Conservation (phyloP, 2,329 filamentous ascomycete genomes). For the Dactylellina sp. region DNA sequence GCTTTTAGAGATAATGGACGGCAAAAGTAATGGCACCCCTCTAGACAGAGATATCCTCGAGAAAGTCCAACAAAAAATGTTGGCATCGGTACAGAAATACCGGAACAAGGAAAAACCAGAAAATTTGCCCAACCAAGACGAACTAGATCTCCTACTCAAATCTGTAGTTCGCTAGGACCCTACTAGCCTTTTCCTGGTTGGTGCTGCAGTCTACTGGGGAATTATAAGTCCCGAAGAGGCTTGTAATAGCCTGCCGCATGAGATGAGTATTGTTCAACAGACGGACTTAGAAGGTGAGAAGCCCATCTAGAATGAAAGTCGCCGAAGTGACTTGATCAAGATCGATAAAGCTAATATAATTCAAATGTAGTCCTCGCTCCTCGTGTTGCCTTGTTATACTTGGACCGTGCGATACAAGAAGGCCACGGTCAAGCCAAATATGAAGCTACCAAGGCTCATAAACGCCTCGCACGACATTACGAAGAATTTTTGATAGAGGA, state of each 20-base stretch:
- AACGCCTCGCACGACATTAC: not conserved
- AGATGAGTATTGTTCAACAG: not conserved
- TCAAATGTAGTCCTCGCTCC: not conserved
- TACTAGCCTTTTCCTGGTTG: not conserved
- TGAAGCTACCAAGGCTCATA: not conserved
- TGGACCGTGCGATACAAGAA: constrained; percentile 8
- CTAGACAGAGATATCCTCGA: not conserved
- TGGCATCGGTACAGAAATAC: not conserved
- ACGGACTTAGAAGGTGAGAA: not conserved
- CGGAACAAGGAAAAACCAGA: not conserved
- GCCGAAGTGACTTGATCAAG: too few relatives aligned
- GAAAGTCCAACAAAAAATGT: not conserved
- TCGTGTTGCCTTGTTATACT: not conserved
- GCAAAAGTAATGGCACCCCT: not conserved
- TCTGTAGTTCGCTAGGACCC: not conserved
- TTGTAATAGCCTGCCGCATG: not conserved
- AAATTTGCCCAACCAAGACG: not conserved
- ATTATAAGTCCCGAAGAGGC: not conserved
- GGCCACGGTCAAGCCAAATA: not conserved
- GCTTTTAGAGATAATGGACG: not conserved
- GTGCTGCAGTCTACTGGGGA: constrained; percentile 1
- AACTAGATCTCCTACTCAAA: not conserved
- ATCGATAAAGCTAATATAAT: too few relatives aligned
- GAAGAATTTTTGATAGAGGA: not conserved
- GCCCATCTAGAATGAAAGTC: not conserved